phyloP scores from a whole-genome alignment of 2,329 filamentous ascomycete species.

The Aaosphaeria arxii region DNA sequence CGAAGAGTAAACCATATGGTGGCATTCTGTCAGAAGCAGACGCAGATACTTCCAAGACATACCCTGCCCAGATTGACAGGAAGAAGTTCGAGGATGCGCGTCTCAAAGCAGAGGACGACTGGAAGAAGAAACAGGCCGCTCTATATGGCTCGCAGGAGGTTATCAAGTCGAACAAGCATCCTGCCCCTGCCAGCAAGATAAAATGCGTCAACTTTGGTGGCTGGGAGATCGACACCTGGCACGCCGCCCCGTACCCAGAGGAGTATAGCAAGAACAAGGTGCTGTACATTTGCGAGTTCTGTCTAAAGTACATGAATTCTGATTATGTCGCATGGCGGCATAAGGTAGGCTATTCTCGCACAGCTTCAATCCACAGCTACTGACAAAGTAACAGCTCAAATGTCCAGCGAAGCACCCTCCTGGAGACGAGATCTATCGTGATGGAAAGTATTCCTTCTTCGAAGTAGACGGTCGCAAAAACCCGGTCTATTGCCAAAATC shows the following conservation, averaged over 20 bases:
- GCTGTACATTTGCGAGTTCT: slow-evolving; percentile 99
- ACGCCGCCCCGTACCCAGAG: slow-evolving; percentile 95
- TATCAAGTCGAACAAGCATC: slow-evolving; percentile 59
- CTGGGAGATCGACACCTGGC: slow-evolving; percentile 98
- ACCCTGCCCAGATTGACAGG: slow-evolving; percentile 76
- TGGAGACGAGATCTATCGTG: slow-evolving; percentile 94
- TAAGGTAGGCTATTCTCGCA: slow-evolving; percentile 51
- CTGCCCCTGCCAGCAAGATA: slow-evolving; percentile 91
- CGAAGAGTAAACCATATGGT: slow-evolving; percentile 91
- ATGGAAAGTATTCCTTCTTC: slow-evolving; percentile 88
- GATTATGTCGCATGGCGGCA: slow-evolving; percentile 98
- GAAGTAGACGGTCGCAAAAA: slow-evolving; percentile 97
- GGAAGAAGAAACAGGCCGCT: slow-evolving; percentile 66
- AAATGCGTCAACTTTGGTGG: slow-evolving; percentile 98
- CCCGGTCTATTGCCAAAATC: slow-evolving; percentile 96
- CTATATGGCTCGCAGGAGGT: slow-evolving; percentile 64
- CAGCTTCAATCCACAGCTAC: background rate
- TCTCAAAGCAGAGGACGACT: slow-evolving; percentile 86
- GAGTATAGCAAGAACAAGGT: slow-evolving; percentile 96
- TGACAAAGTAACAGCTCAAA: slow-evolving; percentile 55
- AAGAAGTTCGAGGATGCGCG: slow-evolving; percentile 87
- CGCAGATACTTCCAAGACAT: slow-evolving; percentile 85
- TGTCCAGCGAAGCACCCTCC: slow-evolving; percentile 95
- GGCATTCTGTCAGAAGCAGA: slow-evolving; percentile 87
- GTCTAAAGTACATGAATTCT: slow-evolving; percentile 98